Evolutionary conservation across 2,329 filamentous ascomycete species (phyloP).

Genomic region (Ophiostoma angusticollis): DNA sequence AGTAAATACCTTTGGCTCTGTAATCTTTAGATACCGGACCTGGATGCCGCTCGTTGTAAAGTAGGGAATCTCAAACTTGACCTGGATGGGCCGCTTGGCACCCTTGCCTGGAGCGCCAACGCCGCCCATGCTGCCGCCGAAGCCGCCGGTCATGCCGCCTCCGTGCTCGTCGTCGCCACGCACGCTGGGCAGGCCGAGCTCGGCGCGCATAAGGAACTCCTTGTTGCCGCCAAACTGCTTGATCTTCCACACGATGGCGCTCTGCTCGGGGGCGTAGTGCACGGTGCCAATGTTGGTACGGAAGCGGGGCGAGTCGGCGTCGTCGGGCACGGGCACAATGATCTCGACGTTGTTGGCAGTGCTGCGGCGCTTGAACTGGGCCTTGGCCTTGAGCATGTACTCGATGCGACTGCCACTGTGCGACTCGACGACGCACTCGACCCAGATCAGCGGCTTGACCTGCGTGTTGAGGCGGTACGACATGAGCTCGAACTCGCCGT

Average conservation of each 20-base stretch:
- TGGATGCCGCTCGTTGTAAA: slow-evolving; percentile 99
- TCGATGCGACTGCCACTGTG: slow-evolving; percentile 93
- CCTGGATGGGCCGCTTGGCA: slow-evolving; percentile 85
- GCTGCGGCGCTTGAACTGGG: slow-evolving; percentile 94
- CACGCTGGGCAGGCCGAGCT: slow-evolving; percentile 86
- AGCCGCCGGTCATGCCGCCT: slow-evolving; percentile 94
- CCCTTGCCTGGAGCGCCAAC: slow-evolving; percentile 67
- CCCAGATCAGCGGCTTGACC: slow-evolving; percentile 97
- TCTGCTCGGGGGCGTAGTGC: slow-evolving; percentile 94
- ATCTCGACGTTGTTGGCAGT: slow-evolving; percentile 99
- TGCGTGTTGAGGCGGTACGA: slow-evolving; percentile 97
- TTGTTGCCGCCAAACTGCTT: slow-evolving; percentile 99
- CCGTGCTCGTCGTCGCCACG: slow-evolving; percentile 91
- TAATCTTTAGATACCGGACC: slow-evolving; percentile 97
- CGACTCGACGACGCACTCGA: slow-evolving; percentile 92
- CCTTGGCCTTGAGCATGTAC: slow-evolving; percentile 97
- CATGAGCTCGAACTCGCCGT: slow-evolving; percentile 99
- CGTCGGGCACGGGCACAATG: slow-evolving; percentile 89
- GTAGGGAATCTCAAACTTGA: slow-evolving; percentile 99
- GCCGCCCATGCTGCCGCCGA: slow-evolving; percentile 93
- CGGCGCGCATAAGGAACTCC: slow-evolving; percentile 96
- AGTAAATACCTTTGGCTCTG: slow-evolving; percentile 81
- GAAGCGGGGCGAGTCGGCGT: slow-evolving; percentile 92
- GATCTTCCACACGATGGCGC: slow-evolving; percentile 98
- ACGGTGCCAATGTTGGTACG: slow-evolving; percentile 94